These are phyloP conservation scores for Acorus calamus DNA, from an alignment of 106 monocot genomes.

Conservation along the genomic window DNA sequence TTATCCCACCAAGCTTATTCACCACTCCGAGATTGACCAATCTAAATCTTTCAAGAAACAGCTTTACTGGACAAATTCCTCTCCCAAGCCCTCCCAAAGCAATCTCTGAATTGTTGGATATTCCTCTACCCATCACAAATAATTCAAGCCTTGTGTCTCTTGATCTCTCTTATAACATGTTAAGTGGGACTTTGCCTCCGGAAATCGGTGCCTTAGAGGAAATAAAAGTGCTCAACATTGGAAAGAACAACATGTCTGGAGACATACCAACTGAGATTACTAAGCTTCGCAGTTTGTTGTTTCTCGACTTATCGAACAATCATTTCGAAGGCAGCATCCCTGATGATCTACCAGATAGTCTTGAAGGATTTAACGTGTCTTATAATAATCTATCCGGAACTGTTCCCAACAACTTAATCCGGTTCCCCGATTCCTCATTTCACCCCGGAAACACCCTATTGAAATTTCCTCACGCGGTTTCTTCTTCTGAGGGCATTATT, in stretches of 20 bases:
- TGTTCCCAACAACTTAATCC: constrained; percentile 51
- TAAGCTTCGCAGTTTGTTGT: constrained; percentile 27
- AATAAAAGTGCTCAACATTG: constrained; percentile 33
- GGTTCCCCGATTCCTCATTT: constrained; percentile 74
- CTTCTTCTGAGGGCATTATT: constrained; percentile 9
- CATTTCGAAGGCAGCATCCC: constrained; percentile 55
- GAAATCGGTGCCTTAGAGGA: constrained; percentile 27
- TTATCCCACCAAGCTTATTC: constrained; percentile 44
- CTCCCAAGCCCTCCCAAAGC: constrained; percentile 10
- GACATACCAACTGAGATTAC: constrained; percentile 48
- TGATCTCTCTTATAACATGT: constrained; percentile 68
- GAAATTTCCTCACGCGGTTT: constrained; percentile 23
- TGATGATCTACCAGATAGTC: constrained; percentile 30
- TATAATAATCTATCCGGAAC: constrained; percentile 63
- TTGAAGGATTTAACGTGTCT: constrained; percentile 53
- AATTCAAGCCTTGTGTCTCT: constrained; percentile 32
- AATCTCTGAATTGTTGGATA: constrained; percentile 5
- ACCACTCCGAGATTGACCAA: constrained; percentile 35
- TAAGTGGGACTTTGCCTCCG: constrained; percentile 37
- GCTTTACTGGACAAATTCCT: constrained; percentile 44
- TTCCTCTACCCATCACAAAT: constrained; percentile 6
- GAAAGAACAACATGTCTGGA: constrained; percentile 58
- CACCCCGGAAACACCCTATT: constrained; percentile 61
- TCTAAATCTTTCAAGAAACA: constrained; percentile 74
- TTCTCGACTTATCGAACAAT: constrained; percentile 54